Evolutionary conservation across 2,329 filamentous ascomycete genomes (phyloP).

Genomic region (Pseudogymnoascus sp.): DNA sequence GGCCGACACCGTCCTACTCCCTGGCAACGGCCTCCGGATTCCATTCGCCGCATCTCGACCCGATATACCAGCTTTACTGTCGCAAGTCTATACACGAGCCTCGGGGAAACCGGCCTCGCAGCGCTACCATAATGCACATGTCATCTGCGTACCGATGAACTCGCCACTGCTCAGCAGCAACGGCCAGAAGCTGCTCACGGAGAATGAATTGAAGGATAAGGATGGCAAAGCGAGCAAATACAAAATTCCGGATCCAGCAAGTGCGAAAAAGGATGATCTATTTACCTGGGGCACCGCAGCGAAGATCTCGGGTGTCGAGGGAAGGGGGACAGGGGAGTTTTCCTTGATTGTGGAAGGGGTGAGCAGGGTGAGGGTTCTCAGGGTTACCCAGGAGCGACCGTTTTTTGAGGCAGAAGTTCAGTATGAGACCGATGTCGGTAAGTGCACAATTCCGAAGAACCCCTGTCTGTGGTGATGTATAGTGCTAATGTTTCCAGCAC

Average conservation of each 20-base stretch:
- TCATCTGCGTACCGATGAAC: conserved; percentile 80
- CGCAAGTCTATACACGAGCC: conserved; percentile 72
- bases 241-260: conserved; percentile 35
- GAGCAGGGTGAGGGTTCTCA: conserved; percentile 67
- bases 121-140: conserved; percentile 60
- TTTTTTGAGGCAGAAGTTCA: conserved; percentile 79
- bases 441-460: conserved; percentile 21
- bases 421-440: conserved; percentile 63
- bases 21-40: conserved; percentile 77
- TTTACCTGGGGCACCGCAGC: conserved; percentile 77
- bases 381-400: conserved; percentile 67
- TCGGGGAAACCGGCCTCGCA: conserved; percentile 59
- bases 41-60: conserved; percentile 71
- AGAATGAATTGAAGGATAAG: conserved; percentile 42
- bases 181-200: conserved; percentile 68
- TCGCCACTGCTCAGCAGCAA: conserved; percentile 67
- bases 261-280: conserved; percentile 62
- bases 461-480: conserved; percentile 7
- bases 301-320: conserved; percentile 71
- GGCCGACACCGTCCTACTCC: conserved; percentile 73
- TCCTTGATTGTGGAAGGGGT: conserved; percentile 81
- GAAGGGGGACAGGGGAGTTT: conserved; percentile 67
- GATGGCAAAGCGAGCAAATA: not conserved
- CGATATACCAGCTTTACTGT: conserved; percentile 82
- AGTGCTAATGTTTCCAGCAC: conserved; percentile 20